These are phyloP conservation scores for cucumber (Cucumis sativus) DNA, from an alignment of 306 rosid species.

Conservation along the genomic window Cucumber_9930_V3 NC_026656.2:2710501-2711000, in stretches of 20 bases:
- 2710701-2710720: background rate
- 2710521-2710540: background rate
- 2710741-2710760: background rate
- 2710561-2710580: background rate
- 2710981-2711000: background rate
- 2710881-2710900: background rate
- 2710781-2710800: background rate
- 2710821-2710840: too few relatives aligned
- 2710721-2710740: background rate
- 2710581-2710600: background rate
- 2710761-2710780: background rate
- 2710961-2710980: background rate
- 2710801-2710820: background rate
- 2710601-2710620: conserved; percentile 51
- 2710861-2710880: background rate
- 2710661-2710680: conserved; percentile 72
- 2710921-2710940: background rate
- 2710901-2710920: background rate
- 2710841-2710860: too few relatives aligned
- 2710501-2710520: background rate
- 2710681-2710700: conserved; percentile 73
- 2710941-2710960: background rate
- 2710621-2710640: conserved; percentile 56
- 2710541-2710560: background rate
- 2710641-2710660: conserved; percentile 58